Base-by-base conservation (phyloP, 306 rosid species). In the barrel medic (Medicago truncatula) region DNA sequence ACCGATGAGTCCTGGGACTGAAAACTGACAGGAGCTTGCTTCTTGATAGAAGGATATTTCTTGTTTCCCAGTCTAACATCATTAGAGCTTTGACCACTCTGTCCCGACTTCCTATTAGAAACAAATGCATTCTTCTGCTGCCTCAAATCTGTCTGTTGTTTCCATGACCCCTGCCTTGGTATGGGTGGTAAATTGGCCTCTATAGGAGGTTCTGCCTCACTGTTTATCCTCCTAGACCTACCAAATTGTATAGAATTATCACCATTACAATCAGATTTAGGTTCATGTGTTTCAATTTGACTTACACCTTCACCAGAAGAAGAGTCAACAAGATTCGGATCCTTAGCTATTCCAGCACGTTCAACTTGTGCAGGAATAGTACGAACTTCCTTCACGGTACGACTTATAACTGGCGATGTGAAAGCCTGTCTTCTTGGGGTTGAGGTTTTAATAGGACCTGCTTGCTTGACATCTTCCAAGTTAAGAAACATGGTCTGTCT, bases 401-500 rank as follows among this genome's bases (percentile, higher is more conserved):
- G 93, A 71, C 86, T 90, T 67, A 89, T 78, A 79, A 82, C 44
- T 44, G 96, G 80, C 74, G 98, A 68, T 5, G 89, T 58, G 61
- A 92, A 86, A 60, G 86, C 12, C 77, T 92, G 97, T 77, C 99
- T 95, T 84, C 96, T 87, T 1, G 99, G 99, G 0, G 97, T 95
- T 72, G 97, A 89, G 76, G 93, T 83, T 87, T 95, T 95, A 14
- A 92, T 90, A 58, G 97, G 86, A 50, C 97, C 97, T 50, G 96
- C 99, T 87, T 90, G 87, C 84, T 90, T 95, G 69, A 92, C 99
- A 80, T 95, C 99, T 83, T 95, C 99, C 82, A 95, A 81, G 82
- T 95, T 92, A 76, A 95, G 97, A 85, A 90, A 90, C 93, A 95
- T 79, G 54, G 97, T 95, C 86, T 90, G 97, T 70, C 99, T 92